Evolutionary conservation across 2,329 filamentous ascomycete genomes (phyloP).

Genomic region (Fusarium oligoseptatum): DNA sequence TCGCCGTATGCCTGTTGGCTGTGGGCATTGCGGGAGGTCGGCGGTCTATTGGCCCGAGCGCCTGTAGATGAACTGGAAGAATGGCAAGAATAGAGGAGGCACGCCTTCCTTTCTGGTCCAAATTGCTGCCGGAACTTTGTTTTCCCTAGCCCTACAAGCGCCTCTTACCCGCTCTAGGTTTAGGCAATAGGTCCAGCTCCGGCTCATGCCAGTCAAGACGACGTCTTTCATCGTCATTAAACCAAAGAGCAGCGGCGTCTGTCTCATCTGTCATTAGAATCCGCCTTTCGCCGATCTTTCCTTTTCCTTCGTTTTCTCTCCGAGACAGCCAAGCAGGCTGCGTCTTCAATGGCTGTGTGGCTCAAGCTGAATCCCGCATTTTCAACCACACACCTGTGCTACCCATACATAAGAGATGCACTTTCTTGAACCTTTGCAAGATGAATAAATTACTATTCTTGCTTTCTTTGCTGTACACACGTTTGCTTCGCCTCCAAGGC

Average conservation of each 20-base stretch:
- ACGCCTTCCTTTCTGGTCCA: not conserved
- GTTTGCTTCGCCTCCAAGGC: not conserved
- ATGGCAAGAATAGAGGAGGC: slow-evolving; percentile 1
- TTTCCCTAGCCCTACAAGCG: not conserved
- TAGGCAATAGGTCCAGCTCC: not conserved
- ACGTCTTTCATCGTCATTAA: not conserved
- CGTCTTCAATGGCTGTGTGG: not conserved
- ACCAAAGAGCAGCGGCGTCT: not conserved
- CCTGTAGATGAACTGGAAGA: slow-evolving; percentile 19
- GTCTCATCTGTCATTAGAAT: not conserved
- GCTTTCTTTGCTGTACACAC: not conserved
- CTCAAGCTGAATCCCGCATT: not conserved
- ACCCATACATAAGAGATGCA: not conserved
- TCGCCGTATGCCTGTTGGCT: slow-evolving; percentile 18
- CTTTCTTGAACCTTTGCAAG: not conserved
- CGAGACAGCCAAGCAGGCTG: not conserved
- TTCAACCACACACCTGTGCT: not conserved
- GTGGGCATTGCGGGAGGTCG: slow-evolving; percentile 30
- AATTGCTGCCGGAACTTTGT: not conserved
- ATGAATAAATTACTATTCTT: not conserved
- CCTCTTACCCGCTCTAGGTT: not conserved
- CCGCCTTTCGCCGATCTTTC: not conserved
- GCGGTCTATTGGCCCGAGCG: slow-evolving; percentile 40
- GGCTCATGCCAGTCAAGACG: not conserved
- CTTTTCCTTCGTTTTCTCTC: not conserved